A percentile compares a stretch with the other conserved stretches of the same genome.
phyloP scores from a whole-genome alignment of 148 eudicot genomes.

The Amaranthus palmeri region DNA sequence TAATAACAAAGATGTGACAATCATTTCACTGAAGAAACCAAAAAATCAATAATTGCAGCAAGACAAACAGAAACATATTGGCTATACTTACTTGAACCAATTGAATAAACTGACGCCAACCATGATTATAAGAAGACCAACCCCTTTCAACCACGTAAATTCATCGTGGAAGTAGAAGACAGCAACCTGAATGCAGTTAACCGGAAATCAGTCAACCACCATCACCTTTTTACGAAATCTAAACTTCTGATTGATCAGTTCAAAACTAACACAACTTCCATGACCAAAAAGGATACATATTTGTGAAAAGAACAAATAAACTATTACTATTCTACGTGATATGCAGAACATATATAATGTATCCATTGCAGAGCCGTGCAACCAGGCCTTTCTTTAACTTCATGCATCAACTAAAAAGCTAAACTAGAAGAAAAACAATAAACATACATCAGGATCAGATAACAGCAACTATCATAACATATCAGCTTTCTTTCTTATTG shows the following conservation, averaged over 20 bases:
- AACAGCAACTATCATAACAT: neutral
- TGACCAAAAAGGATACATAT: neutral
- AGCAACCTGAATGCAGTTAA: conserved; percentile 60
- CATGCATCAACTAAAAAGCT: neutral
- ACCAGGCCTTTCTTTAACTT: too few species aligned
- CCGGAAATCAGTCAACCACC: neutral
- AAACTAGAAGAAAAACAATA: neutral
- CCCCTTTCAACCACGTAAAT: conserved; percentile 89
- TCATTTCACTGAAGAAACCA: neutral
- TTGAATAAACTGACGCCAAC: conserved; percentile 94
- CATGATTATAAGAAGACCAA: conserved; percentile 72
- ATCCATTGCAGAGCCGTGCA: neutral
- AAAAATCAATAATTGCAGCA: neutral
- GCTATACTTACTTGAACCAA: conserved; percentile 88
- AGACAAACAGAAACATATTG: neutral
- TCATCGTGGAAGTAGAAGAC: conserved; percentile 95
- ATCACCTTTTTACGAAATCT: neutral
- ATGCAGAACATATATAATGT: neutral
- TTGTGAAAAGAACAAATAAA: too few species aligned
- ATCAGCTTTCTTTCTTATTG: neutral
- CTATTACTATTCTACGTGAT: too few species aligned
- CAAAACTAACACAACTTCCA: neutral
- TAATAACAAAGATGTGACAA: neutral
- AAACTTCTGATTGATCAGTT: neutral
- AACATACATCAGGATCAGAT: neutral